These are phyloP conservation scores for Fibroporia radiculosa DNA, from an alignment of 768 basidiomycete species.

Conservation along the genomic window DNA sequence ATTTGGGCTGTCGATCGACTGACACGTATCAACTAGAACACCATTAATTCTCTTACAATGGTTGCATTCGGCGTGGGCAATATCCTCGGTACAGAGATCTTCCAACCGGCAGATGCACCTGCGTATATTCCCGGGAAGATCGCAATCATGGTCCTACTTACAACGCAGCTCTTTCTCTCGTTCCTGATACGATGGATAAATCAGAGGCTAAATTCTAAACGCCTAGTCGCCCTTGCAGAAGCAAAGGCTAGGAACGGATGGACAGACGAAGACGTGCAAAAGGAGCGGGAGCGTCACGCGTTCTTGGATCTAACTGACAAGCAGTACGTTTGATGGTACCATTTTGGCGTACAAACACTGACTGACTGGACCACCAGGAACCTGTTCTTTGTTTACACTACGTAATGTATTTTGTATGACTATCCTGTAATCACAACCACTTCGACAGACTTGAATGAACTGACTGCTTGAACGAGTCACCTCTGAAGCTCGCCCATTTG, in stretches of 20 bases:
- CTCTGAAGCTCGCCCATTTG: too few relatives aligned
- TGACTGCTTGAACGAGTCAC: too few relatives aligned
- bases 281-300: slow-evolving; percentile 51
- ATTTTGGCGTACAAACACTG: not conserved
- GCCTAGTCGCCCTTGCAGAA: slow-evolving; percentile 31
- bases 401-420: slow-evolving; percentile 20
- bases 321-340: slow-evolving; percentile 35
- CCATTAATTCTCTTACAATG: slow-evolving; percentile 54
- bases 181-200: slow-evolving; percentile 48
- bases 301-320: slow-evolving; percentile 60
- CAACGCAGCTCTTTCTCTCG: slow-evolving; percentile 41
- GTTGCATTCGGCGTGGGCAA: slow-evolving; percentile 50
- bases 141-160: slow-evolving; percentile 53
- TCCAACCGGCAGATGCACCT: slow-evolving; percentile 54
- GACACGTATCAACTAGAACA: slow-evolving; percentile 26
- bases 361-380: slow-evolving; percentile 33
- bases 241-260: slow-evolving; percentile 42
- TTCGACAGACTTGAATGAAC: too few relatives aligned
- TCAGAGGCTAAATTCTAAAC: slow-evolving; percentile 43
- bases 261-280: slow-evolving; percentile 49
- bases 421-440: not conserved
- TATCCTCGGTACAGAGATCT: slow-evolving; percentile 56
- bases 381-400: slow-evolving; percentile 51
- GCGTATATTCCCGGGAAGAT: slow-evolving; percentile 61
- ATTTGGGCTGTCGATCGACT: not conserved